Conservation (phyloP, 176 grass and related monocot species). For the Oryza meyeriana region DNA sequence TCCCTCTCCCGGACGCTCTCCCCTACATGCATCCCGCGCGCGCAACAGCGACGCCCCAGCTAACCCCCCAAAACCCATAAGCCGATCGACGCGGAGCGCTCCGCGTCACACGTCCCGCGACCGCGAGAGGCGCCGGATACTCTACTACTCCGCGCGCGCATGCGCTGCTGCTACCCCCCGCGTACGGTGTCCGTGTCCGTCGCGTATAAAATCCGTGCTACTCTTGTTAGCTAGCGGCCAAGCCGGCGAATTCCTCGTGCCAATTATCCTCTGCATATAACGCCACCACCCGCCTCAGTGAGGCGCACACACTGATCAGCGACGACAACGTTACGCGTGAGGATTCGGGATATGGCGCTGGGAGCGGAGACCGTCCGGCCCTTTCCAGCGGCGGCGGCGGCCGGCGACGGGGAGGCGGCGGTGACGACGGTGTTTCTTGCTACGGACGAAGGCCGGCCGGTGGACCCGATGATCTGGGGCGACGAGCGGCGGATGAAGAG, state of each 20-base stretch:
- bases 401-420: not conserved
- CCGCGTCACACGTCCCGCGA: not conserved
- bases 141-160: not conserved
- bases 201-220: not conserved
- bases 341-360: not conserved
- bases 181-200: not conserved
- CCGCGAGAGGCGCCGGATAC: not conserved
- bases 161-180: too few relatives aligned
- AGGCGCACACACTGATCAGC: not conserved
- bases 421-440: conserved; percentile 8
- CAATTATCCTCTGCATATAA: not conserved
- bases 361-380: conserved; percentile 1
- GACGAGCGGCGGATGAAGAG: conserved; percentile 74
- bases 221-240: not conserved
- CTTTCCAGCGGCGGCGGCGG: not conserved
- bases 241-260: conserved; percentile 23
- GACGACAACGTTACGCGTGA: not conserved
- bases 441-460: not conserved
- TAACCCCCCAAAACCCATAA: not conserved
- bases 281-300: not conserved
- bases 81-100: not conserved
- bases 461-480: conserved; percentile 53
- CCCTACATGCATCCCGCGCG: not conserved
- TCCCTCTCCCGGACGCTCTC: not conserved
- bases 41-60: not conserved